Evolutionary conservation across 495 filamentous ascomycete species (phyloP).

Genomic region (Hypoxylon lienhwacheense): DNA sequence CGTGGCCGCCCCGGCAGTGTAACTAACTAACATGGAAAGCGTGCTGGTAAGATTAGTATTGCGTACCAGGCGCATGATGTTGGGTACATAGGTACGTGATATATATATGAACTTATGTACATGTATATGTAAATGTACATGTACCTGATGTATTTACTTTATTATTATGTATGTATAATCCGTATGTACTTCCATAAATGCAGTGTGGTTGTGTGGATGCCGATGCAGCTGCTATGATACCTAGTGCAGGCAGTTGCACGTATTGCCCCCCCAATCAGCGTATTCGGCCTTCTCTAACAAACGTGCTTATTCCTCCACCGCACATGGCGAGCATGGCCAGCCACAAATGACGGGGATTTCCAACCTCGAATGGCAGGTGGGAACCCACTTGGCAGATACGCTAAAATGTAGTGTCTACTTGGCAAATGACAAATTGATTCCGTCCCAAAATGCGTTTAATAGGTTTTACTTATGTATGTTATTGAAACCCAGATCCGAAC

Average conservation of each 20-base stretch:
- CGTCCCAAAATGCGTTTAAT: slow-evolving; percentile 34
- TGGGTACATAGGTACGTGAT: not conserved
- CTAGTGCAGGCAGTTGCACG: slow-evolving; percentile 20
- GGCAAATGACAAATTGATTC: slow-evolving; percentile 28
- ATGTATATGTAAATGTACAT: slow-evolving; percentile 2
- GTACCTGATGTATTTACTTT: not conserved
- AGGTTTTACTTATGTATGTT: not conserved
- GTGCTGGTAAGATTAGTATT: not conserved
- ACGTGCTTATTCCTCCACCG: slow-evolving; percentile 36
- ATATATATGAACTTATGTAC: not conserved
- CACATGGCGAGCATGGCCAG: slow-evolving; percentile 38
- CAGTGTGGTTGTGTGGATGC: slow-evolving; percentile 27
- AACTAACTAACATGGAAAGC: slow-evolving; percentile 24
- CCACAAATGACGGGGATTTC: slow-evolving; percentile 34
- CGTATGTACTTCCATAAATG: too few species aligned
- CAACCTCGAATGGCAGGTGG: slow-evolving; percentile 35
- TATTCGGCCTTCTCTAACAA: slow-evolving; percentile 21
- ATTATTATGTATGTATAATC: too few species aligned
- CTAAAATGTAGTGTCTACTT: slow-evolving; percentile 29
- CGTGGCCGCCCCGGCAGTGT: slow-evolving; percentile 37
- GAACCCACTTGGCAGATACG: slow-evolving; percentile 31
- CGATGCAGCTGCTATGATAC: slow-evolving; percentile 26
- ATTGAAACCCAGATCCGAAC: slow-evolving; percentile 31
- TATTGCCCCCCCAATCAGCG: slow-evolving; percentile 22
- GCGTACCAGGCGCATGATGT: not conserved